phyloP scores from a whole-genome alignment of 2,329 filamentous ascomycete species.

The Moelleriella libera region DNA sequence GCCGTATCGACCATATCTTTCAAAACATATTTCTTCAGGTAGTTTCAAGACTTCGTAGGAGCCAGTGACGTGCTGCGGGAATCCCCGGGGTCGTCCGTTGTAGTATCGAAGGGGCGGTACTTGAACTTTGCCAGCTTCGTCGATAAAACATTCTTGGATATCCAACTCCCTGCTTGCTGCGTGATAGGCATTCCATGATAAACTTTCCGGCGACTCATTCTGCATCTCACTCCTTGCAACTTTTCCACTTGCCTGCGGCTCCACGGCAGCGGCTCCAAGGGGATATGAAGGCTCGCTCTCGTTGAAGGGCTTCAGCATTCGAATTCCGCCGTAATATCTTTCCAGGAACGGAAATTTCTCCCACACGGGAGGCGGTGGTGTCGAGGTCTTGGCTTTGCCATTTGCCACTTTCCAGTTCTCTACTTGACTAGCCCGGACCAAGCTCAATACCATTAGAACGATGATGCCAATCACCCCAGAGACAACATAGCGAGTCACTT shows the following conservation, averaged over 20 bases:
- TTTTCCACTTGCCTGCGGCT: conserved; percentile 6
- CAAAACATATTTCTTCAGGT: conserved; percentile 80
- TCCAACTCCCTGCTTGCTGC: conserved; percentile 25
- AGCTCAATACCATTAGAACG: conserved; percentile 60
- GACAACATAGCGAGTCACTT: conserved; percentile 65
- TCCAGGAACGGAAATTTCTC: conserved; percentile 75
- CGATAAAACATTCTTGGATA: conserved; percentile 69
- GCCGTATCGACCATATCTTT: conserved; percentile 75
- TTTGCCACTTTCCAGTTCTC: conserved; percentile 52
- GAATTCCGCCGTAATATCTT: conserved; percentile 80
- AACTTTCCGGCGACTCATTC: conserved; percentile 9
- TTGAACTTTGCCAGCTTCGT: conserved; percentile 47
- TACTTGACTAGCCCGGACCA: conserved; percentile 59
- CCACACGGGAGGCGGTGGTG: conserved; percentile 58
- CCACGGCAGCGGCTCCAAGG: conserved; percentile 32
- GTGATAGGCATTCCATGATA: conserved; percentile 19
- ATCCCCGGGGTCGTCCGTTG: conserved; percentile 65
- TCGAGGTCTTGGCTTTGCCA: conserved; percentile 25
- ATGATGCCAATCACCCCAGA: conserved; percentile 55
- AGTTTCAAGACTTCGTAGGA: conserved; percentile 71
- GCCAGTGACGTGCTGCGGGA: conserved; percentile 75
- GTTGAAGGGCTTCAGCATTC: conserved; percentile 48
- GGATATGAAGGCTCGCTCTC: conserved; percentile 76
- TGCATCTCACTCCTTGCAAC: conserved; percentile 6
- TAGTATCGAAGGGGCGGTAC: conserved; percentile 62